These are phyloP conservation scores for Hericium rajendrae DNA, from an alignment of 768 basidiomycete species.

Conservation along the genomic window DNA sequence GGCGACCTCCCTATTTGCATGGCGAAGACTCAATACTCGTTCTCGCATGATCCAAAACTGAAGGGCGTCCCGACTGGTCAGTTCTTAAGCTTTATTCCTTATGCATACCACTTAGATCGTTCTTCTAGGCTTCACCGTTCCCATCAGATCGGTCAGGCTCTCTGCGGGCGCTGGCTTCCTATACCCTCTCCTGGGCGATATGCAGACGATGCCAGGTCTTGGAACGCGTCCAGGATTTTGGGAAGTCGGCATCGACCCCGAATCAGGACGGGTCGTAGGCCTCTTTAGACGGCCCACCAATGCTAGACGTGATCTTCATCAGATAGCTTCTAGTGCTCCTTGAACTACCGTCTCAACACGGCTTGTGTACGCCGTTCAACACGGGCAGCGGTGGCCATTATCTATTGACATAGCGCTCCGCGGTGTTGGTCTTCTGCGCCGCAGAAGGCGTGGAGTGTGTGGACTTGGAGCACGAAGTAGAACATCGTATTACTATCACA, in stretches of 20 bases:
- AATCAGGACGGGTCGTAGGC: conserved; percentile 76
- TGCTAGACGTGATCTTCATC: conserved; percentile 18
- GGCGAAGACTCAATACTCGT: conserved; percentile 97
- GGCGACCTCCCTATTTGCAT: conserved; percentile 78
- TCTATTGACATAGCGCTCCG: conserved; percentile 1
- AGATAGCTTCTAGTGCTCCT: conserved; percentile 20
- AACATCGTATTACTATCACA: background rate
- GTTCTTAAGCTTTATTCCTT: conserved; percentile 5
- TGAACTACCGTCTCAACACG: conserved; percentile 28
- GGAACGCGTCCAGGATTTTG: conserved; percentile 91
- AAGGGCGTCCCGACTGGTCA: conserved; percentile 81
- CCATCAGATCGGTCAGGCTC: conserved; percentile 79
- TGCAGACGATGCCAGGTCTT: conserved; percentile 97
- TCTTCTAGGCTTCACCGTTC: conserved; percentile 73
- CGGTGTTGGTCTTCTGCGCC: background rate
- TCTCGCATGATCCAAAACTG: conserved; percentile 87
- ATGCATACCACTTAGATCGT: background rate
- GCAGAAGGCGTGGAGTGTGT: background rate
- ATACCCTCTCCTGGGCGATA: conserved; percentile 91
- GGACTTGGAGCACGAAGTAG: background rate
- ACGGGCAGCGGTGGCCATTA: conserved; percentile 17
- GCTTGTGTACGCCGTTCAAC: conserved; percentile 31
- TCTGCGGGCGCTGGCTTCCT: conserved; percentile 95
- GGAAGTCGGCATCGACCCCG: conserved; percentile 77
- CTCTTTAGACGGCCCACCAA: conserved; percentile 42